Base-by-base conservation (phyloP, 208 protist species). In the Trypanosoma melophagium region DNA sequence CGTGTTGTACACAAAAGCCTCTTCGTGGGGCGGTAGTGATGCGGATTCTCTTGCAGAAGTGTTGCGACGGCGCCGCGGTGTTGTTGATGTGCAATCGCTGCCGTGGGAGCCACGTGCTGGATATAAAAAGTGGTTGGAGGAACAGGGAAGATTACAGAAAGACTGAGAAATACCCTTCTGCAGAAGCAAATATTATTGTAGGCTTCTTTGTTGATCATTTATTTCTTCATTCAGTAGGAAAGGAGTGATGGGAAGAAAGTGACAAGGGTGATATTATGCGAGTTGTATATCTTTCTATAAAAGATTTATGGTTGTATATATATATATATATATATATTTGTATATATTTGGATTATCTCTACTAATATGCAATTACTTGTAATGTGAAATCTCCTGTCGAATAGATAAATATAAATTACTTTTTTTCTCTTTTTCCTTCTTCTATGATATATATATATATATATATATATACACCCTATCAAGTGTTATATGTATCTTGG, bases 31-130 rank as follows among this genome's bases (percentile, higher is more conserved):
- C 7, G 81, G 79, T 0, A 60, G 74, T 50, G 66, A 80, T 50
- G 62, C 59, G 13, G 82, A 51, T 31, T 59, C 76, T 12, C 57
- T 88, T 1, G 53, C 21, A 44, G 64, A 77, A 8, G 73, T 88
- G 1, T 56, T 89, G 58, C 51, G 69, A 19, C 70, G 78, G 25
- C 84, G 82, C 0, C 74, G 83, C 0, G 83, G 86, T 31, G 69
- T 65, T 9, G 78, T 96, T 7, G 79, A 93, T 56, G 74, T 83
- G 0, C 25, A 66, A 2, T 59, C 64, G 16, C 66, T 96, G 19
- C 90, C 90, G 22, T 96, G 90, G 87, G 49, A 86, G 42, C 81
- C 90, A n/a, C 64, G 76, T 17, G 77, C 74, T 12, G 76, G 76
- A 80, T 96, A 96, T 59, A 56, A 80, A 7, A 56, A 44, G 40